Base-by-base conservation (phyloP, 805 yeast species). In the Yamadazyma laniorum region DNA sequence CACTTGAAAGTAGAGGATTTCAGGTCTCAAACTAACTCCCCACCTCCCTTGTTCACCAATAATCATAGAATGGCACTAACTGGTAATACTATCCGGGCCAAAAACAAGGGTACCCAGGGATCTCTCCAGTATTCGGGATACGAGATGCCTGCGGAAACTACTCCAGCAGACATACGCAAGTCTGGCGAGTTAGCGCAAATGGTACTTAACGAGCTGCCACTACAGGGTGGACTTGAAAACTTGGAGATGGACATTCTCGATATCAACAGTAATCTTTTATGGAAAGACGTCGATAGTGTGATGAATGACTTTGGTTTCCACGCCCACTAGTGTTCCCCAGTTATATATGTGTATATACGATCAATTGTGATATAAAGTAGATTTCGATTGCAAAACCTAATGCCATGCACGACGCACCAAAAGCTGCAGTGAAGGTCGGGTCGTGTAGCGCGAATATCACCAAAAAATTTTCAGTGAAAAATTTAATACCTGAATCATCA, bases 261-360 rank as follows among this genome's bases (percentile, higher is more conserved):
- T 49, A 21, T 21, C 23, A 21, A 21, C 23, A 70, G 75, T 17
- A 84, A 76, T 35, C 48, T 75, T 42, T 63, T 80, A 16, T 82
- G 84, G 89, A 84, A 82, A 53, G 95, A 88, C 54, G 90, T 88
- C 19, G 95, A 87, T 47, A 72, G 86, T 33, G 85, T 88, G 41
- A 86, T 88, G 95, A 86, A 85, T 54, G 95, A 87, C 54, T 88
- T 87, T 61, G 96, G 96, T 4, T 88, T 88, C 65, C 86, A 85
- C 48, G 80, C 87, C 3, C 71, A 45, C 18, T 45, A 40, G 29
- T 32, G 34, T n/a, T n/a, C n/a, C n/a, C n/a, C n/a, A n/a, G n/a
- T n/a, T n/a, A n/a, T n/a, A n/a, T n/a, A n/a, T n/a, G n/a, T n/a
- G n/a, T n/a, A n/a, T n/a, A n/a, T n/a, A n/a, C n/a, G n/a, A n/a